Conservation (phyloP, 2,329 filamentous ascomycete species). For the Pyricularia grisea region DNA sequence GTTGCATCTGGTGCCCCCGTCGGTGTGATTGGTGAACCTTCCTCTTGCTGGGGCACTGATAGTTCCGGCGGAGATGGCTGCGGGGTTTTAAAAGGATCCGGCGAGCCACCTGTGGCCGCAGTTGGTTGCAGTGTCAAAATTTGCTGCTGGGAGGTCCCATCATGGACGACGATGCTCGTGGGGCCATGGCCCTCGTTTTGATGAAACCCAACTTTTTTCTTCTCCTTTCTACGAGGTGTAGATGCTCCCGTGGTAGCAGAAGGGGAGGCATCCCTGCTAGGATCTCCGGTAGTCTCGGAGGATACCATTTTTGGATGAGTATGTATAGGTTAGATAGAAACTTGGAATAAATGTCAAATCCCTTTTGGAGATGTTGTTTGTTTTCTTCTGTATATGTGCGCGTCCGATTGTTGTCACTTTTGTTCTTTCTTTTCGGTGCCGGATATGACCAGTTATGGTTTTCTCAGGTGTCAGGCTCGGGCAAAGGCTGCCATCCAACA, state of each 20-base stretch:
- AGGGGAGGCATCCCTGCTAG: neutral
- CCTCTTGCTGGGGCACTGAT: neutral
- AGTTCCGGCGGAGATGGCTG: neutral
- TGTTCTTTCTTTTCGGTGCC: neutral
- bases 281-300: neutral
- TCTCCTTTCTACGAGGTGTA: slow-evolving; percentile 2
- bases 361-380: neutral
- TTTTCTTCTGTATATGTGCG: neutral
- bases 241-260: neutral
- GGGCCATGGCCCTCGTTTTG: neutral
- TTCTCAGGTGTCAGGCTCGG: neutral
- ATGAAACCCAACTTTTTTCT: slow-evolving; percentile 4
- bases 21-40: neutral
- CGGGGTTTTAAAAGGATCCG: slow-evolving; percentile 2
- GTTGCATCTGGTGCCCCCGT: slow-evolving; percentile 3
- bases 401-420: neutral
- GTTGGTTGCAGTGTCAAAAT: neutral
- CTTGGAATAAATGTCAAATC: neutral
- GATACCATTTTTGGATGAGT: neutral
- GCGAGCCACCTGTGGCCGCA: neutral
- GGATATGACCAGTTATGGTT: neutral
- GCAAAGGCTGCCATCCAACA: neutral
- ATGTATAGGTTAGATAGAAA: neutral
- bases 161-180: neutral
- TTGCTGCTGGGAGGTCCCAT: neutral